Evolutionary conservation across 768 basidiomycete species (phyloP), one percentile per base, ranked within the genome.

Genomic region (Lactarius indigo): DNA sequence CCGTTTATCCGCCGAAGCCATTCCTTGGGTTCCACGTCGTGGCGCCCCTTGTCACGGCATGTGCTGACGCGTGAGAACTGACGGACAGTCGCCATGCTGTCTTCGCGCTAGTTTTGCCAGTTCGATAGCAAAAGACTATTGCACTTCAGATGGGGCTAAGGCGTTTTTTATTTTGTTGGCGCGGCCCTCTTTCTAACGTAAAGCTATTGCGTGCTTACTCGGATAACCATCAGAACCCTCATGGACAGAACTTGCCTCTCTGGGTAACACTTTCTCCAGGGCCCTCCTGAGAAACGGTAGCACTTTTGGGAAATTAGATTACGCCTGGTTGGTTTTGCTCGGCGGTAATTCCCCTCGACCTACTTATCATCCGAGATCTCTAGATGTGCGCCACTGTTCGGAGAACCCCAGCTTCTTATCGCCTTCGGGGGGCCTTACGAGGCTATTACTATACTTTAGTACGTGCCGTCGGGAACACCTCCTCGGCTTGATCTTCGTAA

Each of bases 181-280:
- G 63, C 60, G 37, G 37, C 61, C 56, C 60, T 61, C 50, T 68
- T 17, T 57, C 28, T 70, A 50, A 70, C 68, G 70, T 70, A 69
- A 70, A 54, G 37, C 23, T 57, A 39, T 26, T 60, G 30, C 35
- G 55, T 69, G 60, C 30, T 60, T 50, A 28, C 41, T 64, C 54
- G 67, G 57, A 69, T 55, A 63, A 63, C 68, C 64, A 70, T 70
- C 70, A 70, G 70, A 70, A 70, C 63, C 52, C 68, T 26, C 59
- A 44, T 61, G 57, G 56, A 57, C 63, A 61, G 66, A 68, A 63
- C 59, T 41, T 37, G 33, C 68, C 60, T 35, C 57, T 63, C 59
- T 64, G 60, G 66, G 66, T 33, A 68, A 44, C 58, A 33, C 50
- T 28, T 60, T 68, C 59, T 57, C 69, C 44, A 59, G 59, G 26